phyloP scores from a whole-genome alignment of 2,329 filamentous ascomycete species.

The Pyrenochaeta sp. region DNA sequence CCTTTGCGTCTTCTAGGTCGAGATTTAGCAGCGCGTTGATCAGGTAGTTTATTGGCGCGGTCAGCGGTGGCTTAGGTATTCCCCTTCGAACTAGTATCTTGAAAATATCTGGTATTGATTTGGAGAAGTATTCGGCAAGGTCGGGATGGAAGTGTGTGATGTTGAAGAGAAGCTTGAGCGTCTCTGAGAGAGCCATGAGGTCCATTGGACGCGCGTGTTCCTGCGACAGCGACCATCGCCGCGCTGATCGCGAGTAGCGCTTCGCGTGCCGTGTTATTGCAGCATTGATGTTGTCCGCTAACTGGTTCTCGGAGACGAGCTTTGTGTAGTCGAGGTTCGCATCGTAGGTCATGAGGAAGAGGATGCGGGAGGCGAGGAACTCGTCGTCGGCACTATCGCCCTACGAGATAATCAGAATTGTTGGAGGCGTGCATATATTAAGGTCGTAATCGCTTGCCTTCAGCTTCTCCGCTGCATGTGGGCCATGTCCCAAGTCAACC shows the following conservation, averaged over 20 bases:
- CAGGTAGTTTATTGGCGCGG: slow-evolving; percentile 74
- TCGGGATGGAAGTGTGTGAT: slow-evolving; percentile 77
- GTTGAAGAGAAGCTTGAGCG: slow-evolving; percentile 89
- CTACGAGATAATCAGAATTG: slow-evolving; percentile 40
- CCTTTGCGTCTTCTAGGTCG: slow-evolving; percentile 64
- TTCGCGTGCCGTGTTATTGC: slow-evolving; percentile 73
- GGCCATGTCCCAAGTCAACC: slow-evolving; percentile 72
- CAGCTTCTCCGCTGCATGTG: slow-evolving; percentile 74
- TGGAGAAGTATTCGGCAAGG: slow-evolving; percentile 68
- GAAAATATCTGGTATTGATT: slow-evolving; percentile 74
- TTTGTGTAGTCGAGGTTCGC: slow-evolving; percentile 71
- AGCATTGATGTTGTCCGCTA: slow-evolving; percentile 73
- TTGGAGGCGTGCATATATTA: no score
- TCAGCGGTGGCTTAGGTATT: slow-evolving; percentile 71
- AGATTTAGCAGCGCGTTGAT: slow-evolving; percentile 85
- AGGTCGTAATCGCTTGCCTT: slow-evolving; percentile 55
- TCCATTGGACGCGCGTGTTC: slow-evolving; percentile 66
- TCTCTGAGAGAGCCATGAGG: slow-evolving; percentile 82
- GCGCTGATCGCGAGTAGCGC: slow-evolving; percentile 53
- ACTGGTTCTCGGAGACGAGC: slow-evolving; percentile 70
- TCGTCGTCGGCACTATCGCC: slow-evolving; percentile 82
- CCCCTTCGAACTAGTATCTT: slow-evolving; percentile 71
- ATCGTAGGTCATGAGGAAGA: slow-evolving; percentile 82
- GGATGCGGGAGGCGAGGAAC: slow-evolving; percentile 80
- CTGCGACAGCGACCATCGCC: slow-evolving; percentile 32